Base-by-base conservation (phyloP, 2,329 filamentous ascomycete species). In the Botryotinia narcissicola region DNA sequence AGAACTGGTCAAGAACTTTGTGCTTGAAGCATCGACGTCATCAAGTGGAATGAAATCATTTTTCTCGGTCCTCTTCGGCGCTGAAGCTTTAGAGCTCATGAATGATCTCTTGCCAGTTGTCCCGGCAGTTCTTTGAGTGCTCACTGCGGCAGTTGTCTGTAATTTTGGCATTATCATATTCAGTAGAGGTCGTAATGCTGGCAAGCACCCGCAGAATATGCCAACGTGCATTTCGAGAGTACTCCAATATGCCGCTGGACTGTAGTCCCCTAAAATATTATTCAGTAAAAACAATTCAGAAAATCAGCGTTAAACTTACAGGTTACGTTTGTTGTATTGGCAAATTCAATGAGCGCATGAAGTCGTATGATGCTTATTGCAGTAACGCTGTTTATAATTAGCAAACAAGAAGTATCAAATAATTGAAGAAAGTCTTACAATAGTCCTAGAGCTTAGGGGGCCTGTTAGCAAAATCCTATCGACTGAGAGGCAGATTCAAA, bases 221-320 rank as follows among this genome's bases (percentile, higher is more conserved):
- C 51, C 67, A 32, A 60, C 67, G 18, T 70, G 67, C 22, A 70
- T 37, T 35, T 70, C 67, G 29, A 70, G 51, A 32, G 67, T 70
- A 29, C 67, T 70, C 35, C 51, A 70, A 42, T 60, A 59, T 46
- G 37, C 67, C 18, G 51, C 54, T 10, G 37, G 40, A 60, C 57
- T 51, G 18, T 60, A 60, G 29, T 70, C 67, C 40, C 37, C 37
- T 70, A 60, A 46, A 18, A n/a, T 2, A 46, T n/a, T 25, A 25
- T 20, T 70, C 14, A 60, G 54, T 32, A 67, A 48, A 35, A 12
- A 67, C 25, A 40, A 16, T 12, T 1, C 9, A n/a, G 22, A 22
- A 12, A 29, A 70, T 25, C 1, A 25, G 9, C 29, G 16, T 44
- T 9, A 32, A 29, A 14, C 51, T 44, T 44, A 70, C 67, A 60